Conservation (phyloP, 257 asterid species). For the Rehmannia glutinosa region DNA sequence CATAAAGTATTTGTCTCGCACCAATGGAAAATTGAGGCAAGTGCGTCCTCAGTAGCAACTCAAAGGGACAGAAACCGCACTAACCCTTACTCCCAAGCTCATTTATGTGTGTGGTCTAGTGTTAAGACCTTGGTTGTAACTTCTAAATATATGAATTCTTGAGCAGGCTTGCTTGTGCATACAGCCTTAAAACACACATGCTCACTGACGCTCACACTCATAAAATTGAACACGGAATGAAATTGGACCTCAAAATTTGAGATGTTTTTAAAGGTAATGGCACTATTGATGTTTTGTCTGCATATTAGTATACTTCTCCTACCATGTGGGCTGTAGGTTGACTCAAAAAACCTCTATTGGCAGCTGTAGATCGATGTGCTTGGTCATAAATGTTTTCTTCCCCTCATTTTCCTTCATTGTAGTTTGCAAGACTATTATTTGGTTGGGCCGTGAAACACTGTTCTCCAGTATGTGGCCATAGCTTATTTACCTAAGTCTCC, state of each 20-base stretch:
- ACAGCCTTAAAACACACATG: neutral
- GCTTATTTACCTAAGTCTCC: neutral
- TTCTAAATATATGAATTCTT: neutral
- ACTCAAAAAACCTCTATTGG: neutral
- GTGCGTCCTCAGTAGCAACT: neutral
- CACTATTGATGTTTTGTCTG: neutral
- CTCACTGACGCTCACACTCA: neutral
- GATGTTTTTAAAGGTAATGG: neutral
- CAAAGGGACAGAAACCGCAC: neutral
- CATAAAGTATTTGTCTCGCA: neutral
- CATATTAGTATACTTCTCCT: neutral
- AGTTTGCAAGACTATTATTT: too few species aligned
- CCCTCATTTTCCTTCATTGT: too few species aligned
- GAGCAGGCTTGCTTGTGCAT: neutral
- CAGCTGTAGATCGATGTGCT: neutral
- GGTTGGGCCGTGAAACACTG: too few species aligned
- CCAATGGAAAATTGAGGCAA: neutral
- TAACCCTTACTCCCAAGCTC: too few species aligned
- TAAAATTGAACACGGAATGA: neutral
- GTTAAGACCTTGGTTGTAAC: neutral
- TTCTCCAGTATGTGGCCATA: neutral
- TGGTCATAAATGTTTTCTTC: neutral
- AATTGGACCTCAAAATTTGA: neutral
- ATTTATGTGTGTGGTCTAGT: neutral
- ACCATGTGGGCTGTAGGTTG: neutral